Conservation (phyloP, 441 rosid species). For the Gossypium laxum region DNA sequence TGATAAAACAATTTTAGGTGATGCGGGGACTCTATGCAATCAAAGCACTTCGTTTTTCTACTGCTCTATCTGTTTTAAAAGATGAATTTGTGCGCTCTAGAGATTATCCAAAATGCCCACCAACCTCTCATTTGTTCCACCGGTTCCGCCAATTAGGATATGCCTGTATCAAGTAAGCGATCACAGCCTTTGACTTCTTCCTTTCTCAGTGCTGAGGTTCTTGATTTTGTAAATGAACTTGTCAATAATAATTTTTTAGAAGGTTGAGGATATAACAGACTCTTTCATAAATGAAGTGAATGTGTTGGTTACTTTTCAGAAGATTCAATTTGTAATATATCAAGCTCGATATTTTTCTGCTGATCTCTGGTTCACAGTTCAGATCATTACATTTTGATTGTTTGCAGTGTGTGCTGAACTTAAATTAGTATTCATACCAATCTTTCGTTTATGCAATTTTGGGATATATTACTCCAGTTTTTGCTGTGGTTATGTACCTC, state of each 20-base stretch:
- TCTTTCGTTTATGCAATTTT: background rate
- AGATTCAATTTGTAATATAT: constrained; percentile 4
- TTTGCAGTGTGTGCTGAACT: background rate
- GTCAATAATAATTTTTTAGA: background rate
- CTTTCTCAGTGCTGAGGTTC: background rate
- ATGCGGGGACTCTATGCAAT: constrained; percentile 77
- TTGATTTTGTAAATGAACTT: constrained; percentile 1
- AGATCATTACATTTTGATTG: background rate
- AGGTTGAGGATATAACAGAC: background rate
- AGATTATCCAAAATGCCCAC: constrained; percentile 97
- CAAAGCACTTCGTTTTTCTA: constrained; percentile 88
- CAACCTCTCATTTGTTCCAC: constrained; percentile 87
- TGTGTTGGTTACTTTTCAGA: background rate
- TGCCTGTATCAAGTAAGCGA: constrained; percentile 82
- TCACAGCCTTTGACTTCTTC: background rate
- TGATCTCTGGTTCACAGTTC: background rate
- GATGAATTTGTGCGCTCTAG: constrained; percentile 93
- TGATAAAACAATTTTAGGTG: constrained; percentile 38
- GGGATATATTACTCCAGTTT: background rate
- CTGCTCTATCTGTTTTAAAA: constrained; percentile 85
- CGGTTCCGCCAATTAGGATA: constrained; percentile 91
- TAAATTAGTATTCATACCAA: background rate
- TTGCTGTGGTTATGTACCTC: background rate
- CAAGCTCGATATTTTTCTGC: background rate
- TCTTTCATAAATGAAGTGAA: background rate